Percentiles rank a stretch among this genome's conserved stretches.
Evolutionary conservation across 306 rosid species (phyloP).

Genomic region (Casuarina cunninghamiana): DNA sequence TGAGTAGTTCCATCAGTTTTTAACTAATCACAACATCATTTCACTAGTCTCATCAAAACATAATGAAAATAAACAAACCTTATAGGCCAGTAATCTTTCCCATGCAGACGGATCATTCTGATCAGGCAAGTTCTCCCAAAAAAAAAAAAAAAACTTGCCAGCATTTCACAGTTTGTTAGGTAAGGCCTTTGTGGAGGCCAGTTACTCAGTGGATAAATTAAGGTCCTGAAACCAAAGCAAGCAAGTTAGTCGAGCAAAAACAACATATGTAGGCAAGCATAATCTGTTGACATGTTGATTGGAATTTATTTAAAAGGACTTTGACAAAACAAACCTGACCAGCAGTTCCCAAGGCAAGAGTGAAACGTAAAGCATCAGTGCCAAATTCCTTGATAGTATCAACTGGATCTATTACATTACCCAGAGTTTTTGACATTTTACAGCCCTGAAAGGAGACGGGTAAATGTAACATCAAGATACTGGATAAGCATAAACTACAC

Average conservation of each 20-base stretch:
- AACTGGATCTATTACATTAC: slow-evolving; percentile 89
- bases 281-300: slow-evolving; percentile 18
- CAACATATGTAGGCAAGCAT: slow-evolving; percentile 1
- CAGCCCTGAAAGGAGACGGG: slow-evolving; percentile 61
- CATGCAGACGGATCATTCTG: slow-evolving; percentile 56
- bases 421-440: slow-evolving; percentile 93
- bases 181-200: slow-evolving; percentile 88
- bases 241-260: slow-evolving; percentile 2
- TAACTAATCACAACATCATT: background rate
- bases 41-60: background rate
- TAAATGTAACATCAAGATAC: slow-evolving; percentile 12
- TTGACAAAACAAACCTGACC: slow-evolving; percentile 77
- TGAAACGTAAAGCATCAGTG: slow-evolving; percentile 92
- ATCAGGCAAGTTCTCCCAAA: slow-evolving; percentile 75
- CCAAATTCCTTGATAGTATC: slow-evolving; percentile 90
- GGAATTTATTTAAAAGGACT: background rate
- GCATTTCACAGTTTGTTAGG: slow-evolving; percentile 98
- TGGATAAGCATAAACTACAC: background rate
- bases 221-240: slow-evolving; percentile 65
- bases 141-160: slow-evolving; percentile 70
- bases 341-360: slow-evolving; percentile 94
- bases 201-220: slow-evolving; percentile 81
- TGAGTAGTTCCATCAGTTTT: background rate
- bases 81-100: slow-evolving; percentile 56
- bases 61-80: slow-evolving; percentile 39